Percentiles rank a stretch among this genome's conserved stretches.
Evolutionary conservation across 2,329 filamentous ascomycete species (phyloP).

Genomic region (Trichoderma atroviride): DNA sequence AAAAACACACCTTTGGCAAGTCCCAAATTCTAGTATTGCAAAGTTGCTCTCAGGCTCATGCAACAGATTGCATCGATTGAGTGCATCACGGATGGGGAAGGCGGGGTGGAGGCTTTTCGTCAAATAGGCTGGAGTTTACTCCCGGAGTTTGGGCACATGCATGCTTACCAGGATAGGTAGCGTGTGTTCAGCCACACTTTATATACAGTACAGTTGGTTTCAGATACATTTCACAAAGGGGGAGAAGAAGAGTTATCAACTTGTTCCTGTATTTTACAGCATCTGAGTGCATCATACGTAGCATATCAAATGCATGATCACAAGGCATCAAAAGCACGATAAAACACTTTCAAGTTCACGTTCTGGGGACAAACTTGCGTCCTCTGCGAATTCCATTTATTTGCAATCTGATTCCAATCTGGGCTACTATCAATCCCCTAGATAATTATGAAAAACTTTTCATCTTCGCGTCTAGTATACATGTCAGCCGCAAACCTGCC

Average conservation of each 20-base stretch:
- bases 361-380: conserved; percentile 13
- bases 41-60: background rate
- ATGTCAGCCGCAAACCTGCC: conserved; percentile 26
- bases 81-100: background rate
- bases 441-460: conserved; percentile 20
- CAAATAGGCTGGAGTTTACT: background rate
- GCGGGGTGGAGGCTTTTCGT: background rate
- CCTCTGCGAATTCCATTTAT: background rate
- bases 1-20: background rate
- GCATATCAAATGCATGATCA: background rate
- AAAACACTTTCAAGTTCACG: conserved; percentile 10
- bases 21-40: background rate
- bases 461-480: conserved; percentile 29
- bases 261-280: background rate
- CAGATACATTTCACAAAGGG: background rate
- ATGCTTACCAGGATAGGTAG: background rate
- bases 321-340: background rate
- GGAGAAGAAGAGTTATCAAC: background rate
- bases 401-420: conserved; percentile 28
- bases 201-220: background rate
- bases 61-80: background rate
- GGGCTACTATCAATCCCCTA: conserved; percentile 20
- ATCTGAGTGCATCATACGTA: background rate
- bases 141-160: background rate
- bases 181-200: background rate